These are phyloP conservation scores for Ophiostoma perfectum DNA, from an alignment of 2,329 filamentous ascomycete genomes.

Conservation along the genomic window DNA sequence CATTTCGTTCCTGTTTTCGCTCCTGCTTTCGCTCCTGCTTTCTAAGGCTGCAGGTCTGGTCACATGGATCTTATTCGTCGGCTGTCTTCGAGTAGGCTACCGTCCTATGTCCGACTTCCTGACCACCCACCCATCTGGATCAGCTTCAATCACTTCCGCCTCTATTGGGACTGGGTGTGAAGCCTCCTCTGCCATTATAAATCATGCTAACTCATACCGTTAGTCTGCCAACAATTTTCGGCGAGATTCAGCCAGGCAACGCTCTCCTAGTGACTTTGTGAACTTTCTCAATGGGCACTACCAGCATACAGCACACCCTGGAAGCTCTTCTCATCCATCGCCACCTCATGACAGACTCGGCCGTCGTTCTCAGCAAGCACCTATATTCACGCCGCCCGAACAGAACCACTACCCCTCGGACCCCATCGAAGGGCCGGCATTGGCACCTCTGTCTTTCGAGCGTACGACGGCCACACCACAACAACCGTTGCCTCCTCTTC, in stretches of 20 bases:
- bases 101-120: background rate
- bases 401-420: constrained; percentile 24
- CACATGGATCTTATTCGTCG: background rate
- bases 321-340: background rate
- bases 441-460: constrained; percentile 11
- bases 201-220: background rate
- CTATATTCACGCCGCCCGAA: constrained; percentile 21
- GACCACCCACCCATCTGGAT: background rate
- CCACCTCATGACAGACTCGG: background rate
- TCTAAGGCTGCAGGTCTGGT: background rate
- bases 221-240: constrained; percentile 20
- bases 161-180: background rate
- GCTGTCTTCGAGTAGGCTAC: background rate
- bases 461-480: background rate
- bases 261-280: constrained; percentile 6
- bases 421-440: constrained; percentile 21
- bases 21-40: background rate
- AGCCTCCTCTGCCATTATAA: background rate
- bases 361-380: constrained; percentile 5
- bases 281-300: constrained; percentile 1
- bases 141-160: background rate
- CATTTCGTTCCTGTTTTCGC: background rate
- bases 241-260: constrained; percentile 16
- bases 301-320: background rate
- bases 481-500: constrained; percentile 21